Evolutionary conservation across 352 stramenopile species (phyloP).

Genomic region (Phytophthora tentaculata): DNA sequence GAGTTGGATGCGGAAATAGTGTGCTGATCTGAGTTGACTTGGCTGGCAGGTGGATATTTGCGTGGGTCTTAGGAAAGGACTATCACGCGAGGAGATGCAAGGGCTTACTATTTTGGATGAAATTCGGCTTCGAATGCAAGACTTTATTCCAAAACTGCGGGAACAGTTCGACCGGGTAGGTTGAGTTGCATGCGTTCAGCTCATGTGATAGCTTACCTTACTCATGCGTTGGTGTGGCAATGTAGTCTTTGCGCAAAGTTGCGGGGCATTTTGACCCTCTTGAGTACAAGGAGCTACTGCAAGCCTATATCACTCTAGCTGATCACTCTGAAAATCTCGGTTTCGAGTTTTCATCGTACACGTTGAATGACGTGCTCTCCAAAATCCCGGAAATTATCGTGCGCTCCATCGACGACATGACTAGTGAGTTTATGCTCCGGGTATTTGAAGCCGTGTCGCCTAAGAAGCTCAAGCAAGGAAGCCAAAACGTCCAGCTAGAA

Average conservation of each 20-base stretch:
- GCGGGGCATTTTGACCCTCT: constrained; percentile 72
- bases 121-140: constrained; percentile 63
- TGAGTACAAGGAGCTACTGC: constrained; percentile 83
- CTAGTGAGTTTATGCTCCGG: constrained; percentile 49
- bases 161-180: constrained; percentile 77
- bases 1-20: neutral
- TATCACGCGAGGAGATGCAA: constrained; percentile 52
- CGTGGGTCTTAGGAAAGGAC: constrained; percentile 55
- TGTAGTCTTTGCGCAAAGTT: constrained; percentile 78
- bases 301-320: constrained; percentile 80
- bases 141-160: constrained; percentile 78
- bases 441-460: constrained; percentile 54
- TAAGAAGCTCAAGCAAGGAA: constrained; percentile 41
- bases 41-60: constrained; percentile 73
- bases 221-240: neutral
- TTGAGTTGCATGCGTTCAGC: neutral
- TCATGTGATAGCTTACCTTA: neutral
- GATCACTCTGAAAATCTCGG: constrained; percentile 79
- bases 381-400: constrained; percentile 85
- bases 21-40: neutral
- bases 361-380: constrained; percentile 68
- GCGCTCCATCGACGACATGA: constrained; percentile 77
- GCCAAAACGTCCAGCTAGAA: constrained; percentile 1
- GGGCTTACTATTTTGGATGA: constrained; percentile 67
- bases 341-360: constrained; percentile 80